phyloP scores from a whole-genome alignment of 164 flowering plant species.

The Kalanchoe fedtschenkoi region DNA sequence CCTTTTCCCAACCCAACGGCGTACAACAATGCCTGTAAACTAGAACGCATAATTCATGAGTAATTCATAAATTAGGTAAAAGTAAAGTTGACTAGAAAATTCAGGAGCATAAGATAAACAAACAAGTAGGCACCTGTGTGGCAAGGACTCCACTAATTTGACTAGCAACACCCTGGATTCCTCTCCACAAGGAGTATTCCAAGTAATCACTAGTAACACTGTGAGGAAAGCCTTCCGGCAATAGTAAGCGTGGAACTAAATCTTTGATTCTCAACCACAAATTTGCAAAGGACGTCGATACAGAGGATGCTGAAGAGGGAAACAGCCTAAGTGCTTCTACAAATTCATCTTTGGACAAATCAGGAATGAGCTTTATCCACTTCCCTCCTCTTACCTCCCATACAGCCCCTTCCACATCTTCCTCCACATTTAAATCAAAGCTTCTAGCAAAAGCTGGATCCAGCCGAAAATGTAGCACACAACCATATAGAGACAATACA shows the following conservation, averaged over 20 bases:
- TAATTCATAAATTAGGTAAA: neutral
- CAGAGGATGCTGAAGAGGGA: neutral
- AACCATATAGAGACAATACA: slow-evolving; percentile 13
- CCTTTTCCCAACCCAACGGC: slow-evolving; percentile 98
- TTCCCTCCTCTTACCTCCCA: slow-evolving; percentile 78
- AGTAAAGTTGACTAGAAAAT: neutral
- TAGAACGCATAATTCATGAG: neutral
- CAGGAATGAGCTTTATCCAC: slow-evolving; percentile 39
- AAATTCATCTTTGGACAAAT: slow-evolving; percentile 38
- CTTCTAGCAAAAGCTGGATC: slow-evolving; percentile 29
- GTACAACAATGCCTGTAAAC: slow-evolving; percentile 75
- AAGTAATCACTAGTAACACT: slow-evolving; percentile 84
- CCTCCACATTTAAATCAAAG: neutral
- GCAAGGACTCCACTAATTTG: slow-evolving; percentile 88
- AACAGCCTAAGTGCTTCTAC: slow-evolving; percentile 16
- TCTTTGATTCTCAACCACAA: slow-evolving; percentile 36
- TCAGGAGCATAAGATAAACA: neutral
- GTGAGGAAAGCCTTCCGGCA: slow-evolving; percentile 80
- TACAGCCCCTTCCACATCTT: slow-evolving; percentile 18
- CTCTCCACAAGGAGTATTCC: slow-evolving; percentile 96
- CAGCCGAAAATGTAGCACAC: slow-evolving; percentile 15
- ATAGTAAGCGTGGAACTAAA: slow-evolving; percentile 41
- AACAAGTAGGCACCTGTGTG: slow-evolving; percentile 61
- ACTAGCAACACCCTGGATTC: slow-evolving; percentile 86
- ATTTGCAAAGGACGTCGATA: slow-evolving; percentile 9